These are phyloP conservation scores for Bonia amplexicaulis DNA, from an alignment of 176 grass and related monocot genomes.

Conservation along the genomic window DNA sequence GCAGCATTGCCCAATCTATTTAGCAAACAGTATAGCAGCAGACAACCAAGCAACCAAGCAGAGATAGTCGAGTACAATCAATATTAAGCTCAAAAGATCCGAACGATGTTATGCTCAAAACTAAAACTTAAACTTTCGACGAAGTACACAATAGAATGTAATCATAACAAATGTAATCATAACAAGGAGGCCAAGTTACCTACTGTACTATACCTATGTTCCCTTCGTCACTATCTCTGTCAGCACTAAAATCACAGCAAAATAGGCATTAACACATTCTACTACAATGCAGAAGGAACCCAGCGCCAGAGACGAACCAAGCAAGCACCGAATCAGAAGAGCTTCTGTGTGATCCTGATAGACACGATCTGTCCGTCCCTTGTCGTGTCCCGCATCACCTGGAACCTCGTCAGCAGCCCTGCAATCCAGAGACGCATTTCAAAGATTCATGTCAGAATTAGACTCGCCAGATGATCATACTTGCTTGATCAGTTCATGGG, in stretches of 20 bases:
- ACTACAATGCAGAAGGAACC: conserved; percentile 9
- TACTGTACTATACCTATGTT: conserved; percentile 13
- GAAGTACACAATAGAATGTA: not conserved
- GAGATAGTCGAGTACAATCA: not conserved
- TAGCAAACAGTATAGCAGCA: not conserved
- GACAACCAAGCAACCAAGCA: not conserved
- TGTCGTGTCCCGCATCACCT: conserved; percentile 54
- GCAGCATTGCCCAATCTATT: not conserved
- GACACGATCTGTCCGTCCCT: conserved; percentile 63
- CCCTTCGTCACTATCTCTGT: conserved; percentile 21
- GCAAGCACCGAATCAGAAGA: conserved; percentile 39
- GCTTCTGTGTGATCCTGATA: conserved; percentile 68
- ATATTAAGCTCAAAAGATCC: not conserved
- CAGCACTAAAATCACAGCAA: conserved; percentile 3
- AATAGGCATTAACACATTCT: conserved; percentile 24
- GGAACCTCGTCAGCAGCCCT: conserved; percentile 62
- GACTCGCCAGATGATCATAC: not conserved
- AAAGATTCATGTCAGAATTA: conserved; percentile 13
- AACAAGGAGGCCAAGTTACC: not conserved
- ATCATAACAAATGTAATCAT: not conserved
- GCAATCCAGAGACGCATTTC: not conserved
- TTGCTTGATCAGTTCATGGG: not conserved
- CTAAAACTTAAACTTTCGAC: no score
- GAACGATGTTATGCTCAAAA: not conserved
- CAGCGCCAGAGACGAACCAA: no score